Evolutionary conservation across 106 monocot genomes (phyloP), one percentile per base, ranked within the genome.

Genomic region (Platanthera zijinensis): DNA sequence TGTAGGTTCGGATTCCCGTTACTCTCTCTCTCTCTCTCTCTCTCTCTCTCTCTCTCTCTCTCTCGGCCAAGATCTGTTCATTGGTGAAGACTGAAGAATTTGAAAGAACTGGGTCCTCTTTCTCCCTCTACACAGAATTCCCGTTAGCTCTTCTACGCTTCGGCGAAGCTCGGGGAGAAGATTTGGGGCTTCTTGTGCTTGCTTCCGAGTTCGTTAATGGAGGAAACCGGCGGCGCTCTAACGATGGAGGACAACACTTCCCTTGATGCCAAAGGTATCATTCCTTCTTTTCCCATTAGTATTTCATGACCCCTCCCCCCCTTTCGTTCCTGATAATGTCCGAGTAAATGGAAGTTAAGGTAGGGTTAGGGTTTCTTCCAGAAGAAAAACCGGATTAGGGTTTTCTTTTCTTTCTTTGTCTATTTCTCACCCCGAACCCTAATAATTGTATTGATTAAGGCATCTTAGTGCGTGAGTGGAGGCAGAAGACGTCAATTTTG

Each of bases 1-100:
- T 48, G 48, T 32, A 61, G 79, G 50, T 45, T 79, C 51, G 79
- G 79, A 74, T 54, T 74, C 49, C 73, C 73, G 79, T 73, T 79
- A 50, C 54, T 56, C 50, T 19, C 17, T 13, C 54, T 73, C 61
- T 51, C 62, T 62, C 71, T 39, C n/a, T n/a, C n/a, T n/a, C n/a
- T n/a, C n/a, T n/a, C n/a, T n/a, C 15, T 57, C 46, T 51, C 74
- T 52, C 22, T 25, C 11, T 12, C 12, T 12, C 9, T 32, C 66
- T 3, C 25, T 66, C 18, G 32, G 21, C 30, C 3, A 12, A 13
- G 59, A 19, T 66, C 12, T 10, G 6, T n/a, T n/a, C n/a, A n/a
- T n/a, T n/a, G n/a, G n/a, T n/a, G n/a, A n/a, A 32, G 4, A 10
- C 25, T 66, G 28, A 32, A 66, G 64, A 66, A 66, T 32, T 66